Conservation (phyloP, 192 early-diverging fungal species). For the Backusella luteola region DNA sequence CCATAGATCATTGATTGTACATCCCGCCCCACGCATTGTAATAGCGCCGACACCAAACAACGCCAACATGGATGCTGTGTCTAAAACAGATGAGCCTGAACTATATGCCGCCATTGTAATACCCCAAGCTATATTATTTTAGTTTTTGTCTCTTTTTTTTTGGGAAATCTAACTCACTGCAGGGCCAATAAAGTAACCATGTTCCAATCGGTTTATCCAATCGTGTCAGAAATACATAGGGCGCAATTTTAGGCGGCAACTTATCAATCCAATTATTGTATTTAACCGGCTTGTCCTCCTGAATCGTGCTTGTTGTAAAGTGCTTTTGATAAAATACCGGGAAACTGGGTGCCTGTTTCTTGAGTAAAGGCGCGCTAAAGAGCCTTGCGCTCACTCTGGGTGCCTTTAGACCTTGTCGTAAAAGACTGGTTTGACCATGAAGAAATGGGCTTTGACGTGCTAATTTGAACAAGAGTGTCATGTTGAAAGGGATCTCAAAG, state of each 20-base stretch:
- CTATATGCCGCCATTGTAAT: constrained; percentile 69
- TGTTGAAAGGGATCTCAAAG: background rate
- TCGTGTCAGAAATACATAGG: constrained; percentile 74
- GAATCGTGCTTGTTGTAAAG: background rate
- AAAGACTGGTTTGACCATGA: background rate
- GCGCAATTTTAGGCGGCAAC: constrained; percentile 56
- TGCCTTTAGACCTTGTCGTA: background rate
- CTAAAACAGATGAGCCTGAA: constrained; percentile 46
- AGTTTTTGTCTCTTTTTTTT: too few species aligned
- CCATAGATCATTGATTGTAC: constrained; percentile 98
- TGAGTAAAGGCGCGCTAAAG: background rate
- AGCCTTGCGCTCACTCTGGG: background rate
- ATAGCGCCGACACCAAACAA: constrained; percentile 85
- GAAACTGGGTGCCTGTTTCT: background rate
- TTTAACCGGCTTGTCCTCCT: background rate
- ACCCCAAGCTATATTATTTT: constrained; percentile 57
- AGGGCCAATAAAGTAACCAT: constrained; percentile 90
- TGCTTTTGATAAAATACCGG: background rate
- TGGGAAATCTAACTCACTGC: constrained; percentile 54
- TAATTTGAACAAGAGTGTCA: background rate
- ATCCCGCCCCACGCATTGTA: constrained; percentile 94
- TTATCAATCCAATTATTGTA: constrained; percentile 53
- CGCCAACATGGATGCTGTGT: constrained; percentile 64
- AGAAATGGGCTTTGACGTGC: background rate
- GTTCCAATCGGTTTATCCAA: constrained; percentile 93